Evolutionary conservation across 495 filamentous ascomycete species (phyloP).

Genomic region (Penicillium chermesinum): DNA sequence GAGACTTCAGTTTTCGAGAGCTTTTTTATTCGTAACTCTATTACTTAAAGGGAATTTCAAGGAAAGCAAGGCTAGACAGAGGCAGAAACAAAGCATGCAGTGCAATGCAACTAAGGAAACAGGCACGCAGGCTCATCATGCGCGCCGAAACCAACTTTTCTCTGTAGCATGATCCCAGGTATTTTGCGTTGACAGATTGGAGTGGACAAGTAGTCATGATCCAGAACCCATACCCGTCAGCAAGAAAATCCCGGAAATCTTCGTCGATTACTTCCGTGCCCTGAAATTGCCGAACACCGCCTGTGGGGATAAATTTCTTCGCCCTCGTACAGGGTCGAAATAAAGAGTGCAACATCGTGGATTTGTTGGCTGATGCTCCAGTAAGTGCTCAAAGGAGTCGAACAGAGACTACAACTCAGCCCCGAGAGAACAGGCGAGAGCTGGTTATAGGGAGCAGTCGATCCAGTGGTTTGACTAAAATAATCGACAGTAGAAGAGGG

Average conservation of each 20-base stretch:
- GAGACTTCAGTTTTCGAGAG: slow-evolving; percentile 37
- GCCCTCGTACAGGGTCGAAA: slow-evolving; percentile 13
- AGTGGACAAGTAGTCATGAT: slow-evolving; percentile 6
- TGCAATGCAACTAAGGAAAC: slow-evolving; percentile 20
- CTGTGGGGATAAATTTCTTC: slow-evolving; percentile 10
- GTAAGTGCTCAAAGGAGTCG: slow-evolving; percentile 11
- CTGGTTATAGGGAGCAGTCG: slow-evolving; percentile 10
- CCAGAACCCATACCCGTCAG: slow-evolving; percentile 12
- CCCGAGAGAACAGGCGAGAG: slow-evolving; percentile 12
- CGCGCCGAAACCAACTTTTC: slow-evolving; percentile 31
- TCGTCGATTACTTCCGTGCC: slow-evolving; percentile 24
- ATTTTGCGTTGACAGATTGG: slow-evolving; percentile 20
- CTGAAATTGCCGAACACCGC: slow-evolving; percentile 24
- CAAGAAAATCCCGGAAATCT: slow-evolving; percentile 17
- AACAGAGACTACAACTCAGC: no score
- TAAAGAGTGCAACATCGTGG: slow-evolving; percentile 11
- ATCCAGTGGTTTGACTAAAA: slow-evolving; percentile 16
- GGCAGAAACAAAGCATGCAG: slow-evolving; percentile 25
- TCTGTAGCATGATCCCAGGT: slow-evolving; percentile 21
- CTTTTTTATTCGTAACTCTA: slow-evolving; percentile 40
- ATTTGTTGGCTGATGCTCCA: slow-evolving; percentile 3
- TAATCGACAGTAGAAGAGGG: slow-evolving; percentile 18
- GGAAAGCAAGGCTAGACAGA: slow-evolving; percentile 39
- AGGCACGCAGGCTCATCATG: slow-evolving; percentile 28
- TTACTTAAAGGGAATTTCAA: slow-evolving; percentile 40